Base-by-base conservation (phyloP, 441 rosid genomes). In the Bruguiera hainesii region DNA sequence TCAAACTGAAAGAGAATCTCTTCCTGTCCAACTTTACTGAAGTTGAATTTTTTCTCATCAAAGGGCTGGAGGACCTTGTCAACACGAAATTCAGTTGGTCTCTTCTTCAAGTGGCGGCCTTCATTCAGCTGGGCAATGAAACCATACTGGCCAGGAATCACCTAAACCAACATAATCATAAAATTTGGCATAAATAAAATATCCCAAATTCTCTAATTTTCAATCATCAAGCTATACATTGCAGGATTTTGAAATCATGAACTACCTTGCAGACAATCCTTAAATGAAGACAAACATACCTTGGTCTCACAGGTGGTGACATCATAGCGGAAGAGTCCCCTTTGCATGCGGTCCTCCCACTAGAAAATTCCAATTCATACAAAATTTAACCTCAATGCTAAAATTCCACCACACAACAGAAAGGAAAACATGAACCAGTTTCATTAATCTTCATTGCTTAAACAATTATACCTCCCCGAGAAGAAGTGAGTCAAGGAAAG, bases 261-360 rank as follows among this genome's bases (percentile, higher is more conserved):
- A 51, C 20, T 57, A 74, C 63, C 33, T 19, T 33, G 5, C 11
- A 55, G 23, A 63, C 16, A 4, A 18, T 9, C 2, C 52, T 1
- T 20, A 21, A 35, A 18, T 35, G 20, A 31, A 66, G 5, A 4
- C n/a, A 60, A 20, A 50, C n/a, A 56, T 23, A 87, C 97, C 96
- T 91, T 94, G 76, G 98, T 89, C 80, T 91, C 89, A 20, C 98
- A 89, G 68, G 97, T 87, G 21, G 96, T 89, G 51, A 94, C 97
- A 78, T 91, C 98, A n/a, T 94, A 94, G 58, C 92, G 98, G 76
- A 94, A 94, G 28, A 91, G 91, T 15, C 99, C 98, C 77, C 87
- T 87, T 78, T 83, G 94, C 76, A 85, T 58, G 30, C 97, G 87
- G 23, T 89, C 94, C 77, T 94, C 99, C 98, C 99, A 94, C 99